A percentile compares a stretch with the other conserved stretches of the same genome.
Conservation (phyloP, 2,329 filamentous ascomycete genomes). For the Teratosphaeria zuluensis region DNA sequence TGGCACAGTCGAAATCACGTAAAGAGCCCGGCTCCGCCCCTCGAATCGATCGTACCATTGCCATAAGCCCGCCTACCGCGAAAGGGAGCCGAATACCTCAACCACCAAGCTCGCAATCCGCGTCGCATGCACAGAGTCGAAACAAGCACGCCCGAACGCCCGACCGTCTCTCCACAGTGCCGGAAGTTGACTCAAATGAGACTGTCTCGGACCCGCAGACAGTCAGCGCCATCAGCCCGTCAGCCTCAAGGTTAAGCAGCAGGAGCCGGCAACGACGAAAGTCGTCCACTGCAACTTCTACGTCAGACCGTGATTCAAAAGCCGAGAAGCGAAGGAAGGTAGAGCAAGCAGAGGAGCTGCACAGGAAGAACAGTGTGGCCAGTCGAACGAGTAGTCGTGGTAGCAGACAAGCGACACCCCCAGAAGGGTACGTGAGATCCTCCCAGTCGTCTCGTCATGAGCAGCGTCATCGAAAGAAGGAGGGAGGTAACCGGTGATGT, state of each 20-base stretch:
- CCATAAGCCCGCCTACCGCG: slow-evolving; percentile 17
- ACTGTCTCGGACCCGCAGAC: slow-evolving; percentile 6
- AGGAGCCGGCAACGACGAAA: slow-evolving; percentile 10
- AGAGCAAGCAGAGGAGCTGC: slow-evolving; percentile 23
- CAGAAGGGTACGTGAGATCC: slow-evolving; percentile 21
- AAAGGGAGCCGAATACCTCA: slow-evolving; percentile 1
- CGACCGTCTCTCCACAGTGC: slow-evolving; percentile 23
- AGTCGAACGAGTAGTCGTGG: slow-evolving; percentile 9
- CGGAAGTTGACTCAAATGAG: slow-evolving; percentile 18
- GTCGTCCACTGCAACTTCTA: slow-evolving; percentile 11
- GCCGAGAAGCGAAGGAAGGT: slow-evolving; percentile 23
- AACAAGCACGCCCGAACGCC: slow-evolving; percentile 10
- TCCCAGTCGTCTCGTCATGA: not conserved
- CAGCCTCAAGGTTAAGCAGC: slow-evolving; percentile 19
- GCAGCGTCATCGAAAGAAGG: not conserved
- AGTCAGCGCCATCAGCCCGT: slow-evolving; percentile 8
- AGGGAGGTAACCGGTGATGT: not conserved
- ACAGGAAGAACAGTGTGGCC: slow-evolving; percentile 13
- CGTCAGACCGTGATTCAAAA: slow-evolving; percentile 14
- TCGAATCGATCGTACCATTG: slow-evolving; percentile 23
- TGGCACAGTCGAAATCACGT: not conserved
- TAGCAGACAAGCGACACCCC: slow-evolving; percentile 20
- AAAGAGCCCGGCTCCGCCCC: slow-evolving; percentile 2
- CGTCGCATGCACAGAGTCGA: not conserved
- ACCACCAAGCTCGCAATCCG: not conserved